These are phyloP conservation scores for Apiospora aurea DNA, from an alignment of 2,329 filamentous ascomycete species.

Conservation along the genomic window DNA sequence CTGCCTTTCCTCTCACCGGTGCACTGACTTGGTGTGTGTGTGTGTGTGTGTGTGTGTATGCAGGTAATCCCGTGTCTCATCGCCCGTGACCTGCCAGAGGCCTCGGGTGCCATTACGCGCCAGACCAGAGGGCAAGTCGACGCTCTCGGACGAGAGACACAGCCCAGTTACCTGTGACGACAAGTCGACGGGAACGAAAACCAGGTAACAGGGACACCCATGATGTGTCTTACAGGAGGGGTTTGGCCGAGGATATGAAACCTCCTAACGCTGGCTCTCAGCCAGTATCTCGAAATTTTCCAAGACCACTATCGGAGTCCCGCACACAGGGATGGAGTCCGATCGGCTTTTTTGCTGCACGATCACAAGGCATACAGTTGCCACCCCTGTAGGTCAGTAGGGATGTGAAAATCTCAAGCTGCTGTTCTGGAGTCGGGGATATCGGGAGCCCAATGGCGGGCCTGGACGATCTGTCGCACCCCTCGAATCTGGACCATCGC, in stretches of 20 bases:
- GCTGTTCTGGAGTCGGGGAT: not conserved
- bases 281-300: not conserved
- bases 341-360: not conserved
- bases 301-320: not conserved
- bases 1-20: not conserved
- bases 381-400: not conserved
- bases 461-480: not conserved
- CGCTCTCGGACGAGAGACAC: not conserved
- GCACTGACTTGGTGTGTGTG: not conserved
- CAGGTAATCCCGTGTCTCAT: conserved; percentile 20
- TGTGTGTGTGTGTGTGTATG: conserved; percentile 3
- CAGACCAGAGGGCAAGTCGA: not conserved
- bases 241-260: not conserved
- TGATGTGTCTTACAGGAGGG: not conserved
- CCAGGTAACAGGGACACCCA: not conserved
- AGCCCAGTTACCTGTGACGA: not conserved
- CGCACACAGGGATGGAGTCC: not conserved
- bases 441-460: not conserved
- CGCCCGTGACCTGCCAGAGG: not conserved
- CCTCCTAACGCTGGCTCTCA: not conserved
- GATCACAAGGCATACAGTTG: not conserved
- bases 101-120: not conserved
- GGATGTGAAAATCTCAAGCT: not conserved
- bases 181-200: not conserved
- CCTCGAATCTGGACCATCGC: not conserved